Percentiles rank a stretch among this genome's conserved stretches.
Evolutionary conservation across 1,284 basidiomycete species (phyloP).

Genomic region (Cryptococcus sp.): DNA sequence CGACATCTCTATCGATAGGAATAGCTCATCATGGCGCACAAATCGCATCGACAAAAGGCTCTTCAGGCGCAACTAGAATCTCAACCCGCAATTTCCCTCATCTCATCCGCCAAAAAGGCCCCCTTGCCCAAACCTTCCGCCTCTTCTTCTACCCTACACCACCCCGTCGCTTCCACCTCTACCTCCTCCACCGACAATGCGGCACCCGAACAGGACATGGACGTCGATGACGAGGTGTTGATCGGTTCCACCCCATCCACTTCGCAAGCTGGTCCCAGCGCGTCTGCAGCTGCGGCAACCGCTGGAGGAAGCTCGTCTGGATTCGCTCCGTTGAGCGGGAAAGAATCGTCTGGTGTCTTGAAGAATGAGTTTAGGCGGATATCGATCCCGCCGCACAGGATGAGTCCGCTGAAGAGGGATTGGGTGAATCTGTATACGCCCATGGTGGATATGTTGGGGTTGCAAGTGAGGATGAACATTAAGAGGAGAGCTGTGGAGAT

Average conservation of each 20-base stretch:
- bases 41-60: constrained; percentile 47
- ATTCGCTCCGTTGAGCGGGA: constrained; percentile 38
- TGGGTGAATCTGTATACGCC: constrained; percentile 98
- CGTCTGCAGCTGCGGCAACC: constrained; percentile 9
- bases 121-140: constrained; percentile 8
- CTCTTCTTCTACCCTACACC: constrained; percentile 1
- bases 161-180: not conserved
- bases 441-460: constrained; percentile 83
- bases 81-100: constrained; percentile 40
- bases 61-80: constrained; percentile 44
- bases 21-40: constrained; percentile 40
- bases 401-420: constrained; percentile 95
- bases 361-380: constrained; percentile 78
- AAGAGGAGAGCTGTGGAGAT: constrained; percentile 83
- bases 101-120: constrained; percentile 15
- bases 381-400: constrained; percentile 89
- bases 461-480: constrained; percentile 97
- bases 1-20: not conserved
- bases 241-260: constrained; percentile 14
- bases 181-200: constrained; percentile 8
- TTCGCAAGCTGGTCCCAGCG: constrained; percentile 2
- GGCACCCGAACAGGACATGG: constrained; percentile 23
- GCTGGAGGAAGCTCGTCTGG: constrained; percentile 29
- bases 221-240: constrained; percentile 29
- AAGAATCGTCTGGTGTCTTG: constrained; percentile 28